Base-by-base conservation (phyloP, 352 stramenopile genomes). In the Globisporangium radiosum region DNA sequence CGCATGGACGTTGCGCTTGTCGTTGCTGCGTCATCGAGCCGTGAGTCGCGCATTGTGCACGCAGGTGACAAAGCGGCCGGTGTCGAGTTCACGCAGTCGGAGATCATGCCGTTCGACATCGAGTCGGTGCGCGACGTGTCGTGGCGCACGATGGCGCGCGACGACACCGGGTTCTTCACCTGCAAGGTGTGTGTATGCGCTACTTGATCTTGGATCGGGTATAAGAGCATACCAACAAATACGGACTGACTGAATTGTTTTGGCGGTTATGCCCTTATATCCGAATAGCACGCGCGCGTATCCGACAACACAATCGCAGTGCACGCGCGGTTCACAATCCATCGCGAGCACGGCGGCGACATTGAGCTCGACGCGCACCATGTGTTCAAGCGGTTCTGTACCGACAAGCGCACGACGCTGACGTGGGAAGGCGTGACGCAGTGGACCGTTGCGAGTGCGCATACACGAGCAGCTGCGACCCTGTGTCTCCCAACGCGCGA, bases 401-500 rank as follows among this genome's bases (percentile, higher is more conserved):
- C 14, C 4, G 39, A 52, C 40, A 37, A 56, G n/a, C 50, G 57
- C 10, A 47, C 43, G 11, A 47, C 17, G 8, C 4, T 63, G 49
- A 47, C 57, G 14, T 63, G 57, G 57, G 57, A 57, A 36, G 57
- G 57, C 6, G 7, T 63, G 40, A 63, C 40, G 42, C 57, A 63
- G 42, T 63, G 57, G 57, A 37, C 10, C 17, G n/a, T 47, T 13
- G 57, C 57, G 9, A 39, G 7, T 11, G 33, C 40, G 3, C 1
- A 25, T 25, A 25, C 25, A 25, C 25, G 25, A 25, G 25, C 25
- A 25, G 10, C 45, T 10, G 54, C 10, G 8, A 0, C 13, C 4
- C 25, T 53, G 3, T 57, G 50, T 14, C 39, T 57, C 9, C 57
- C 57, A 17, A 57, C 57, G 5, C 57, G 57, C 15, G 57, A 63